Evolutionary conservation across 768 basidiomycete genomes (phyloP), one percentile per base, ranked within the genome.

Genomic region (Aureoboletus auriporus): DNA sequence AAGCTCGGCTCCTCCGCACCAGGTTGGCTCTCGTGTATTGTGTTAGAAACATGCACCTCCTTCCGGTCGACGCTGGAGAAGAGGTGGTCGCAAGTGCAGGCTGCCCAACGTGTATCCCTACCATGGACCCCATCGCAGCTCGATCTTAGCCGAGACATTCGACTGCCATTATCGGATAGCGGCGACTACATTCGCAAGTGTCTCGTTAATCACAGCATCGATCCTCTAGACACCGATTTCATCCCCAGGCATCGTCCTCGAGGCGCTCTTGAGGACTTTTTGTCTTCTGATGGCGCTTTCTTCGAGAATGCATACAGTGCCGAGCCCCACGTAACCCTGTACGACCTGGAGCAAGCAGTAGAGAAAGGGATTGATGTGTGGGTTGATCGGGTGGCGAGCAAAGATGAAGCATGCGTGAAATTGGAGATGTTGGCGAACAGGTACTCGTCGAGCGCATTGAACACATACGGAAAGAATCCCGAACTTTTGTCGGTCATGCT

Each of bases 401-500:
- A 16, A 0, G 40, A 54, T 4, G 12, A 35, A 6, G 63, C 58
- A 6, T 65, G 63, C 3, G 26, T 36, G 9, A 23, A 46, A 3
- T 47, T 64, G 12, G 62, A 57, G 39, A 31, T 52, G 0, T 64
- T 62, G 34, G 63, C 61, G 8, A 40, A 39, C 13, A 35, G 47
- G 2, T 71, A 75, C 35, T 57, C 59, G 1, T 49, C 51, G 1
- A 38, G 60, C 0, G 67, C 75, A 0, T 28, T 39, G 33, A 26
- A 9, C 0, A 42, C 50, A 3, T 75, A 74, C 39, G 33, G 42
- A 12, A 51, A 52, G 12, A 72, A 67, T 28, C 69, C 74, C 2
- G 75, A 77, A 41, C 55, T 64, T 27, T 33, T 63, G 5, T 77
- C 76, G 0, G 44, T 71, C 2, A 74, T 80, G 68, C 51, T 79